Evolutionary conservation across 768 basidiomycete genomes (phyloP), one percentile per base, ranked within the genome.

Genomic region (Leccinellum rugosiceps): DNA sequence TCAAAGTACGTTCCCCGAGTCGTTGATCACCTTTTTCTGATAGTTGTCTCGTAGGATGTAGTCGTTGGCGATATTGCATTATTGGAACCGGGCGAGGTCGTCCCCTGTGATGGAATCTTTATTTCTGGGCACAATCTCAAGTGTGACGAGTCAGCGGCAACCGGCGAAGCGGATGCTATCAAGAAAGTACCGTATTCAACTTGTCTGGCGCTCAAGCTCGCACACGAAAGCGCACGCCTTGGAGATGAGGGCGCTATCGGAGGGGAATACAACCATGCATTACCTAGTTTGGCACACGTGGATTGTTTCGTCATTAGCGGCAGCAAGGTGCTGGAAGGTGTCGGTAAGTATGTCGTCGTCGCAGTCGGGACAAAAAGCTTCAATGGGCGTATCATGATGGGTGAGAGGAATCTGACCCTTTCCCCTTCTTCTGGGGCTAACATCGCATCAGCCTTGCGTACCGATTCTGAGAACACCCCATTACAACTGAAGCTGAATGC

Each of bases 361-460:
- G 87, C 93, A 3, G 93, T 98, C 50, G 97, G 97, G 11, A 84
- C 83, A 13, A 91, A 88, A 75, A 92, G 89, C 63, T 98, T 98
- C 75, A 94, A 98, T 69, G 97, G 97, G 41, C 84, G 94, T 46
- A 94, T 98, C 66, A 94, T 98, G 92, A 96, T 96, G 87, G 90
- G 94, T 96, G 66, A 34, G 87, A 48, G 7, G 28, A 46, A 21
- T 45, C 6, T 8, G 38, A 31, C 34, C 19, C 44, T 52, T 26
- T 19, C 5, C 23, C 23, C 28, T 41, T 25, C 38, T 7, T 8
- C 15, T 7, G 28, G 19, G 26, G 26, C 59, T 62, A 49, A 59
- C 38, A 5, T 17, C 21, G 8, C 41, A 25, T 44, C 58, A 95
- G 94, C 92, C 50, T 83, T 98, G 48, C 88, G 90, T 53, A 87